Base-by-base conservation (phyloP, 257 asterid genomes). In the Solanum tarijense region DNA sequence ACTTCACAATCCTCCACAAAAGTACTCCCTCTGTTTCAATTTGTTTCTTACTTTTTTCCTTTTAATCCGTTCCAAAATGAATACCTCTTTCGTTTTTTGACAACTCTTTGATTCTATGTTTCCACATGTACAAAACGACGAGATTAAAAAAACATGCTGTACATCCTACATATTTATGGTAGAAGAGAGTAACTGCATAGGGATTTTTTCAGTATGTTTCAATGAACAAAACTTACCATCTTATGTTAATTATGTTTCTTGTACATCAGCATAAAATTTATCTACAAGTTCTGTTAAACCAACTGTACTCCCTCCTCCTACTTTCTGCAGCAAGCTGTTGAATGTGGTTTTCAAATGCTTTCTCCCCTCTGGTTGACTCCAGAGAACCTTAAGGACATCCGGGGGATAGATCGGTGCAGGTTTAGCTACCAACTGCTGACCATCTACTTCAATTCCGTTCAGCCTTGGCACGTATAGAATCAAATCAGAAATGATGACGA, bases 331-430 rank as follows among this genome's bases (percentile, higher is more conserved):
- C 88, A 93, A 87, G 62, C 39, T 85, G n/a, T 38, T 86, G 21
- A 88, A 75, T 83, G 92, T 74, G 21, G 87, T 90, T 88, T 89
- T 89, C 89, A 94, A 39, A 86, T 65, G 83, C 82, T 71, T 92
- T 83, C 93, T 89, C 86, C 84, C 96, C 86, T 88, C 91, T 7
- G 94, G 94, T 60, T 89, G 93, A 66, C n/a, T 87, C 95, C 95
- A 94, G 87, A 94, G 91, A 87, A 89, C 91, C 69, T 41, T 39
- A 11, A 94, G 93, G 21, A 94, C 86, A 20, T 90, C 90, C 4
- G 95, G 89, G 31, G 95, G 93, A 71, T 86, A 89, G 27, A 92
- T 43, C 7, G 93, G 90, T n/a, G 98, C 98, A 86, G 96, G 91
- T 89, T 90, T 93, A 83, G 95, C 98, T 87, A 82, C 74, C 88